A percentile compares a stretch with the other conserved stretches of the same genome.
These are phyloP conservation scores for Diplodia seriata DNA, from an alignment of 2,329 filamentous ascomycete species.

Conservation along the genomic window DNA sequence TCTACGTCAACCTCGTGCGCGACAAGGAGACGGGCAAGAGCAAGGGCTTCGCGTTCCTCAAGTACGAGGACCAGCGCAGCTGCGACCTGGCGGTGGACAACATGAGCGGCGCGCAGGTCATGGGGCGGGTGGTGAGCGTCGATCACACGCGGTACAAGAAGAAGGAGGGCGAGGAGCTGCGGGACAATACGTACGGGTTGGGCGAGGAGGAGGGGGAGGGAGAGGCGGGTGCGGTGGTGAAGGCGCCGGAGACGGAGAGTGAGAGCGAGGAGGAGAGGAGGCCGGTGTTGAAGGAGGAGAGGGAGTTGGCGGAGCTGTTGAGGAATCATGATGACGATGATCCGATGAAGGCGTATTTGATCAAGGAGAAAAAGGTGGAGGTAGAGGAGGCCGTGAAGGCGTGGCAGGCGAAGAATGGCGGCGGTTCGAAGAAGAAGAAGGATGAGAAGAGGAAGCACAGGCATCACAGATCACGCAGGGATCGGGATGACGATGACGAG, in stretches of 20 bases:
- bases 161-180: conserved; percentile 69
- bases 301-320: conserved; percentile 76
- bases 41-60: conserved; percentile 92
- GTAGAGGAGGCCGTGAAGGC: conserved; percentile 72
- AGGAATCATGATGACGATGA: conserved; percentile 91
- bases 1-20: conserved; percentile 87
- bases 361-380: conserved; percentile 91
- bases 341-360: conserved; percentile 91
- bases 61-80: conserved; percentile 97
- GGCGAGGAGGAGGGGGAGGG: conserved; percentile 60
- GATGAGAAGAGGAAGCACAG: conserved; percentile 23
- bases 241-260: conserved; percentile 49
- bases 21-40: conserved; percentile 97
- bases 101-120: conserved; percentile 81
- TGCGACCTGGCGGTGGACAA: conserved; percentile 97
- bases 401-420: conserved; percentile 55
- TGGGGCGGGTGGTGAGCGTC: conserved; percentile 81
- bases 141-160: conserved; percentile 93
- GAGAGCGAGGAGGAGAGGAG: conserved; percentile 54
- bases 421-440: conserved; percentile 9
- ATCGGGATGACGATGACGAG: conserved; percentile 18
- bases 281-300: conserved; percentile 79
- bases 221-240: conserved; percentile 61
- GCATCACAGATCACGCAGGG: conserved; percentile 26
- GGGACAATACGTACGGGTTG: conserved; percentile 7